Conservation (phyloP, 768 basidiomycete genomes). For the Asterophora lycoperdoides region DNA sequence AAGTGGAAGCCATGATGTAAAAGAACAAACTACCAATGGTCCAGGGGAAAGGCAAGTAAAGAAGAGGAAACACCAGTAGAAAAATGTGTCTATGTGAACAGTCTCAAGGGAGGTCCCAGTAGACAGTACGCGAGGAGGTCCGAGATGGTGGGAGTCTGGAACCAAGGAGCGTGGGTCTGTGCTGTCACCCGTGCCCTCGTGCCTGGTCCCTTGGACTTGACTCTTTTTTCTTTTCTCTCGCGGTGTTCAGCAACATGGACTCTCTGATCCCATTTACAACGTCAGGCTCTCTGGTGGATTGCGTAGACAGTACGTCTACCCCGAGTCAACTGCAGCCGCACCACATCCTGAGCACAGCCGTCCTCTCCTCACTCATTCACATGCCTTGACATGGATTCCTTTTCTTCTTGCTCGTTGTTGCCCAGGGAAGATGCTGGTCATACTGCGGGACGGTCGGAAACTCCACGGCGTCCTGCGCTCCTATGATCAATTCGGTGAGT, state of each 20-base stretch:
- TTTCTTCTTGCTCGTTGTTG: slow-evolving; percentile 25
- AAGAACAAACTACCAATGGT: too few species aligned
- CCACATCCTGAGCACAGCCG: slow-evolving; percentile 44
- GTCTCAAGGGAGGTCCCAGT: too few species aligned
- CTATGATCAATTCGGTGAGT: slow-evolving; percentile 97
- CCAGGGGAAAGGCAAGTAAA: too few species aligned
- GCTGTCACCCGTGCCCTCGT: too few species aligned
- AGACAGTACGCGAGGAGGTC: too few species aligned
- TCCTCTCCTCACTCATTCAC: slow-evolving; percentile 21
- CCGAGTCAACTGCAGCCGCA: slow-evolving; percentile 44
- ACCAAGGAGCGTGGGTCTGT: too few species aligned
- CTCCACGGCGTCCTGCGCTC: slow-evolving; percentile 93
- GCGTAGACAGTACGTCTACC: slow-evolving; percentile 98
- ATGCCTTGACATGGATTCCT: slow-evolving; percentile 21
- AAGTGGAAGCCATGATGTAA: too few species aligned
- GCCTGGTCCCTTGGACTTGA: neutral
- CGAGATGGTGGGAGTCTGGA: too few species aligned
- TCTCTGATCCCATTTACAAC: slow-evolving; percentile 98
- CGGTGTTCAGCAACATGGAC: slow-evolving; percentile 57
- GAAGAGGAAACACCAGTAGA: too few species aligned
- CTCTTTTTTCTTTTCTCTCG: slow-evolving; percentile 2
- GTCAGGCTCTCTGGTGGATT: slow-evolving; percentile 96
- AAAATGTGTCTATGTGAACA: too few species aligned
- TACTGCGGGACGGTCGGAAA: slow-evolving; percentile 94
- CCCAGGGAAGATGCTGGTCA: slow-evolving; percentile 97